Evolutionary conservation across 2,329 filamentous ascomycete species (phyloP), one percentile per base, ranked within the genome.

Genomic region (Fusarium austroafricanum): DNA sequence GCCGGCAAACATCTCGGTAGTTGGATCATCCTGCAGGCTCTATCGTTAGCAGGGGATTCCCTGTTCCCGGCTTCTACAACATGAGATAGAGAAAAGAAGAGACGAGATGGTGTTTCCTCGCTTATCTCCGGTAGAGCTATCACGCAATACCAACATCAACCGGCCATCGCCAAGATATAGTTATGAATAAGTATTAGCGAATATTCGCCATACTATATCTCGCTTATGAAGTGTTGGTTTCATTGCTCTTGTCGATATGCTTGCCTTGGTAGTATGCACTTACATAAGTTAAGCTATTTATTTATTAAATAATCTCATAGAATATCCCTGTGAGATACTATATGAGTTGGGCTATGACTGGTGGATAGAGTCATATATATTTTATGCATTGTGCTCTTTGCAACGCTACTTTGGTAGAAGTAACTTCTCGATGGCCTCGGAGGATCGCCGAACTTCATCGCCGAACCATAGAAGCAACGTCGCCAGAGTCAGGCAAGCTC

Each of bases 381-480:
- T 14, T 6, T 10, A 29, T 51, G 29, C 10, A 12, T n/a, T 17
- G 21, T 10, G 6, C 11, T 4, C 2, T 21, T 11, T 14, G 26
- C 15, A 43, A 23, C 20, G 28, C 33, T 18, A 7, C 20, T 21
- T 28, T 6, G n/a, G 20, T 8, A 18, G 12, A 44, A 26, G 2
- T 6, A 31, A 26, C 11, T 12, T 17, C 31, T 0, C 5, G n/a
- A 9, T 35, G 4, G 33, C 15, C 17, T n/a, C 17, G 6, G 14
- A 37, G 37, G 31, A 7, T 18, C 23, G 15, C 4, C 5, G 10
- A 20, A 8, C 17, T 6, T 31, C 17, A 44, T 20, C 55, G 33
- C 35, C 68, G 51, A 15, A 43, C 54, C 68, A 69, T 71, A 2
- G 68, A 68, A 12, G 56, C 61, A 38, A 68, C 40, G 4, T 66